These are phyloP conservation scores for Taphrina confusa DNA, from an alignment of 1,139 yeast genomes.

Conservation along the genomic window DNA sequence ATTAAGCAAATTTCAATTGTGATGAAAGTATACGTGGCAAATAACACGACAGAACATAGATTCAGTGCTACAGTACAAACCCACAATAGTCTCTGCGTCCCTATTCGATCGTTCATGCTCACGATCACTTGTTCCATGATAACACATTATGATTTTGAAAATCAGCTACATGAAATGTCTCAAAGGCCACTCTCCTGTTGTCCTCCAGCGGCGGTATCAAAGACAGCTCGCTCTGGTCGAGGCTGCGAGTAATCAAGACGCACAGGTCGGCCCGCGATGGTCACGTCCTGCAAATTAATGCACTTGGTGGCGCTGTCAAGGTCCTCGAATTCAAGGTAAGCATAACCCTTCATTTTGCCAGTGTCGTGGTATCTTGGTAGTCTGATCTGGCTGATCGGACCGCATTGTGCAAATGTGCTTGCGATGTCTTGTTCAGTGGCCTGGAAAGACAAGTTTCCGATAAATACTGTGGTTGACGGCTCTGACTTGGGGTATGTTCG, in stretches of 20 bases:
- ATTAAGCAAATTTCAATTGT: no score
- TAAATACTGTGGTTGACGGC: constrained; percentile 80
- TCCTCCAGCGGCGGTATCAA: constrained; percentile 8
- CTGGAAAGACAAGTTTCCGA: constrained; percentile 96
- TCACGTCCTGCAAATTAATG: constrained; percentile 83
- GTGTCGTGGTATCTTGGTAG: constrained; percentile 90
- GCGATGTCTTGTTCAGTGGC: constrained; percentile 92
- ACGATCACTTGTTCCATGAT: neutral
- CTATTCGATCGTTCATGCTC: neutral
- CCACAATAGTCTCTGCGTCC: neutral
- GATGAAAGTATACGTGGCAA: no score
- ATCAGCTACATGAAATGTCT: no score
- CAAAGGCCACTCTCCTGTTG: constrained; percentile 1
- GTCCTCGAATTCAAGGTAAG: constrained; percentile 89
- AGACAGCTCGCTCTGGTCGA: constrained; percentile 54
- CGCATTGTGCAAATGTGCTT: constrained; percentile 77
- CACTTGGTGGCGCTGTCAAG: constrained; percentile 84
- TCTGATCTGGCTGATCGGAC: constrained; percentile 84
- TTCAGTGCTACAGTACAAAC: constrained; percentile 10
- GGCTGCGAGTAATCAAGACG: constrained; percentile 89
- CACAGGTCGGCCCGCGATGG: constrained; percentile 94
- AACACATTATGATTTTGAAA: neutral
- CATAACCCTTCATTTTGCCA: constrained; percentile 88
- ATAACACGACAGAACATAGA: constrained; percentile 6
- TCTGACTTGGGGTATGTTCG: constrained; percentile 34